Conservation (phyloP, 2,329 filamentous ascomycete genomes). For the Fonsecaea pugnacius region DNA sequence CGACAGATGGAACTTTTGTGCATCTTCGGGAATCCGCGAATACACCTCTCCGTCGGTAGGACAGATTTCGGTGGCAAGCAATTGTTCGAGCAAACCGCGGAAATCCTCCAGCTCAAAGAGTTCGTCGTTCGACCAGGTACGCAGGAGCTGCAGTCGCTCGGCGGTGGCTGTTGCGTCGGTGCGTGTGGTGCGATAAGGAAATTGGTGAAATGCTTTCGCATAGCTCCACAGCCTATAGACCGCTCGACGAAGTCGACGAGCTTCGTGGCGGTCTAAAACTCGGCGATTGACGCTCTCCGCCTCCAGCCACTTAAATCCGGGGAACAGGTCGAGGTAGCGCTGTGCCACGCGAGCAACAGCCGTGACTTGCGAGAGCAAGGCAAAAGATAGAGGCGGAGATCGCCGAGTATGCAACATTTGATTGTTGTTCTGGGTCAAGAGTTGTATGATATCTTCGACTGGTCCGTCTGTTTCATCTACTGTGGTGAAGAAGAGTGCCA, state of each 20-base stretch:
- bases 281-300: slow-evolving; percentile 60
- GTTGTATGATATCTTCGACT: slow-evolving; percentile 61
- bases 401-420: slow-evolving; percentile 62
- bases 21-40: slow-evolving; percentile 34
- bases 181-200: slow-evolving; percentile 57
- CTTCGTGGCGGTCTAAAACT: slow-evolving; percentile 56
- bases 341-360: slow-evolving; percentile 59
- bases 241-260: slow-evolving; percentile 58
- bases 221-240: slow-evolving; percentile 67
- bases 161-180: slow-evolving; percentile 51
- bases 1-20: slow-evolving; percentile 14
- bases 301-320: slow-evolving; percentile 65
- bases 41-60: slow-evolving; percentile 59
- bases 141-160: slow-evolving; percentile 61
- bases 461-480: slow-evolving; percentile 63
- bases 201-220: slow-evolving; percentile 60
- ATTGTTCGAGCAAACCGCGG: slow-evolving; percentile 59
- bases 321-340: slow-evolving; percentile 65
- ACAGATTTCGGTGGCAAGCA: slow-evolving; percentile 63
- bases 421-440: slow-evolving; percentile 64
- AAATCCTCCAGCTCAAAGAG: slow-evolving; percentile 65
- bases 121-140: slow-evolving; percentile 61
- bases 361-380: slow-evolving; percentile 61
- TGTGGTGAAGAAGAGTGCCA: slow-evolving; percentile 58
- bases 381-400: slow-evolving; percentile 57